Base-by-base conservation (phyloP, 192 early-diverging fungal species). In the Irineochytrium annulatum region DNA sequence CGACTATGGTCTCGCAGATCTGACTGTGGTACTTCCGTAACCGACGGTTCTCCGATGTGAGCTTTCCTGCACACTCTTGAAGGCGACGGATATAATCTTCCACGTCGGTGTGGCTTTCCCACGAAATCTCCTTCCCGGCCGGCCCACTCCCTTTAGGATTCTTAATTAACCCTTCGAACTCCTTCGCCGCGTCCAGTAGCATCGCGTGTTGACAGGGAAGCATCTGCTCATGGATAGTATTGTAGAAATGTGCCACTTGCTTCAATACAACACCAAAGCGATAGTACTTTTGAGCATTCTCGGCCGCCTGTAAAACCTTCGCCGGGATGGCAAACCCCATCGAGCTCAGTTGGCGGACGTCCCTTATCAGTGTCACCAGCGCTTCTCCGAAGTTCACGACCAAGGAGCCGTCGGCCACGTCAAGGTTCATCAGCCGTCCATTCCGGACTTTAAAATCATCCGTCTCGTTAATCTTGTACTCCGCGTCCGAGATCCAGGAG, bases 151-250 rank as follows among this genome's bases (percentile, higher is more conserved):
- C n/a, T 28, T 70, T 71, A 2, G 79, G 72, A 52, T 72, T 63
- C 48, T 76, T 75, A 2, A 83, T 66, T 3, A 82, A 57, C 28
- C 69, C 39, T 56, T 84, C 82, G 67, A 84, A 84, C 2, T 55
- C 64, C n/a, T 81, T 51, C 16, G 82, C 80, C 1, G 61, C 63
- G 13, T 74, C 65, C 14, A 84, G 56, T 4, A 84, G 52, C 80
- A 84, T 80, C 5, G 67, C 60, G 34, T 78, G 76, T 46, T 84
- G 82, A 52, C 65, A 75, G 1, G 75, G 67, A 14, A 83, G 68
- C 77, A 84, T 82, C 57, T 84, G 77, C 43, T 80, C 69, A 41
- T 82, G 78, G 52, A 84, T 84, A 4, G 77, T 83, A 59, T 84
- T 84, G 55, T 84, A 84, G 41, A 84, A 83, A 39, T 84, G 75